Evolutionary conservation across 2,329 filamentous ascomycete genomes (phyloP).

Genomic region (Fusarium camptoceras): DNA sequence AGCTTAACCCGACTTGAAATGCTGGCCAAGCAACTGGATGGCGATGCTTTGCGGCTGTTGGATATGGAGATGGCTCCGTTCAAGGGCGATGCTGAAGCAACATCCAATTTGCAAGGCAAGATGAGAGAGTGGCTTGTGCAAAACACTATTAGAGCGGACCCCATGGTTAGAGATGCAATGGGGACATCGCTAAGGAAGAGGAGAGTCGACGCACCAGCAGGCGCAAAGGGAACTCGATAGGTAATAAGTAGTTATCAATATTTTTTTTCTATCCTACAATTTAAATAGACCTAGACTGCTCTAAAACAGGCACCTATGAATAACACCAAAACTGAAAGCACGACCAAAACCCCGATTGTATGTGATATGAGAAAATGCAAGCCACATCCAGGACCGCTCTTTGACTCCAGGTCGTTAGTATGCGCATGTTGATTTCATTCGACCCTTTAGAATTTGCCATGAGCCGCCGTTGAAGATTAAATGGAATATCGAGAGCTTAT

Average conservation of each 20-base stretch:
- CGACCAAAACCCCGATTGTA: constrained; percentile 10
- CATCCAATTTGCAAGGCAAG: constrained; percentile 70
- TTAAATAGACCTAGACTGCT: constrained; percentile 33
- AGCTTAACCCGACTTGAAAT: constrained; percentile 75
- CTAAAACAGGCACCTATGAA: constrained; percentile 19
- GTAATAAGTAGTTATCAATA: constrained; percentile 4
- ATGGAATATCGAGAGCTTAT: constrained; percentile 45
- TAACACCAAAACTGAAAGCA: constrained; percentile 18
- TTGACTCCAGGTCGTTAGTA: constrained; percentile 41
- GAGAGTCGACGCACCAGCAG: constrained; percentile 70
- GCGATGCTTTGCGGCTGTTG: constrained; percentile 77
- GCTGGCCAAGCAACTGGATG: constrained; percentile 69
- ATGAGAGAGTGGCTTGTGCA: constrained; percentile 90
- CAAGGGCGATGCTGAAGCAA: constrained; percentile 73
- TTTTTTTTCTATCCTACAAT: constrained; percentile 22
- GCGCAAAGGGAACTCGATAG: constrained; percentile 65
- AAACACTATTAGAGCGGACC: constrained; percentile 83
- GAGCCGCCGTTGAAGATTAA: constrained; percentile 9
- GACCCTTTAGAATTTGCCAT: not conserved
- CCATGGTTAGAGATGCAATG: constrained; percentile 84
- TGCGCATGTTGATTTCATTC: constrained; percentile 21
- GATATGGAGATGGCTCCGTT: constrained; percentile 86
- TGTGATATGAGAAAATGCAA: constrained; percentile 31
- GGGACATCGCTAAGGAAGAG: constrained; percentile 73
- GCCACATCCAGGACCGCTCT: constrained; percentile 34